Percentiles rank a stretch among this genome's conserved stretches.
Conservation (phyloP, 192 early-diverging fungal species). For the Ramicandelaber brevisporus region DNA sequence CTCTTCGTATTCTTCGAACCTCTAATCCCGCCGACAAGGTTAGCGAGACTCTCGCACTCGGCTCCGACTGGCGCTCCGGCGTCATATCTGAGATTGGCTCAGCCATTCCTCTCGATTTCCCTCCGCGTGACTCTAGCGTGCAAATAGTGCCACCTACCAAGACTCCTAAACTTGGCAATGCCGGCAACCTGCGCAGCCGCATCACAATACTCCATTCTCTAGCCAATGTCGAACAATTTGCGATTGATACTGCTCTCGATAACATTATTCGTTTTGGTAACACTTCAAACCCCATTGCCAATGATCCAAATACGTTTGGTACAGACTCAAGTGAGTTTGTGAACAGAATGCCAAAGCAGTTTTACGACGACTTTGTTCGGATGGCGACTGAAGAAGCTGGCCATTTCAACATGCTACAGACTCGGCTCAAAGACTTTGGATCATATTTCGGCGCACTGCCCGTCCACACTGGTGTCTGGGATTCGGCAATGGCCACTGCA, state of each 20-base stretch:
- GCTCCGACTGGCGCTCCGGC: no score
- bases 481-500: conserved; percentile 28
- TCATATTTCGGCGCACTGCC: conserved; percentile 24
- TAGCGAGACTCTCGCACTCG: no score
- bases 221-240: conserved; percentile 42
- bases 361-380: conserved; percentile 25
- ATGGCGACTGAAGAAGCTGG: conserved; percentile 37
- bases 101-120: no score
- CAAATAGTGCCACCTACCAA: no score
- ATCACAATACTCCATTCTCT: conserved; percentile 32
- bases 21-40: no score
- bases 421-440: conserved; percentile 18
- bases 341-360: conserved; percentile 16
- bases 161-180: no score
- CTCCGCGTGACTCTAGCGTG: no score
- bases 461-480: conserved; percentile 34
- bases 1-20: no score
- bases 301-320: neutral
- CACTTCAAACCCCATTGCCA: neutral
- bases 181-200: no score
- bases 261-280: conserved; percentile 30
- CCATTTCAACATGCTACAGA: conserved; percentile 25
- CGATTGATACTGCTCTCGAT: conserved; percentile 38
- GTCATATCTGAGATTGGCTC: no score
- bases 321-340: no score